A percentile compares a stretch with the other conserved stretches of the same genome.
Evolutionary conservation across 257 asterid species (phyloP).

Genomic region (Nicotiana tabacum): DNA sequence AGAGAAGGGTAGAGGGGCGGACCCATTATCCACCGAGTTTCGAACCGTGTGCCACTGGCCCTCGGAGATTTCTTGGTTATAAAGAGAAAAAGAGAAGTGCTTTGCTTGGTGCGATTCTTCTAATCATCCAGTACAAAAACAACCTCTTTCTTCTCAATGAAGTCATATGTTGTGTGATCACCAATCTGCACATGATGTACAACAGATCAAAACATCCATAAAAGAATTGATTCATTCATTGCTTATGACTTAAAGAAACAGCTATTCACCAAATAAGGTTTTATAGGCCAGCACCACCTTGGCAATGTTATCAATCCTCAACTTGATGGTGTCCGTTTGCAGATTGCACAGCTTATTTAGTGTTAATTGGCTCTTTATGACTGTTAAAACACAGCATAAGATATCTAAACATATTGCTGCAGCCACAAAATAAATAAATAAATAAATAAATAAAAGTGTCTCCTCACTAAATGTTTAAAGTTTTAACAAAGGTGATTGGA

Average conservation of each 20-base stretch:
- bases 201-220: neutral
- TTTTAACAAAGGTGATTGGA: neutral
- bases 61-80: neutral
- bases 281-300: neutral
- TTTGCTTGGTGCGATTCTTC: neutral
- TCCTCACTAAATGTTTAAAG: neutral
- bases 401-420: neutral
- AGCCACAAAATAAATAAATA: neutral
- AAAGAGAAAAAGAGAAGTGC: neutral
- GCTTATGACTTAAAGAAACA: neutral
- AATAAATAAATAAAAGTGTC: neutral
- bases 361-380: neutral
- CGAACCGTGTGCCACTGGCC: neutral
- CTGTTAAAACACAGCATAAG: neutral
- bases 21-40: neutral
- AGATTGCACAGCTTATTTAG: neutral
- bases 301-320: neutral
- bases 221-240: neutral
- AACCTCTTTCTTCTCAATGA: conserved; percentile 33
- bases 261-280: neutral
- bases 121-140: conserved; percentile 43
- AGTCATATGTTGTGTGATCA: conserved; percentile 60
- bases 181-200: conserved; percentile 41
- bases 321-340: neutral
- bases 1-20: neutral